Base-by-base conservation (phyloP, 108 stramenopile species). In the Fragilariopsis cylindrus region DNA sequence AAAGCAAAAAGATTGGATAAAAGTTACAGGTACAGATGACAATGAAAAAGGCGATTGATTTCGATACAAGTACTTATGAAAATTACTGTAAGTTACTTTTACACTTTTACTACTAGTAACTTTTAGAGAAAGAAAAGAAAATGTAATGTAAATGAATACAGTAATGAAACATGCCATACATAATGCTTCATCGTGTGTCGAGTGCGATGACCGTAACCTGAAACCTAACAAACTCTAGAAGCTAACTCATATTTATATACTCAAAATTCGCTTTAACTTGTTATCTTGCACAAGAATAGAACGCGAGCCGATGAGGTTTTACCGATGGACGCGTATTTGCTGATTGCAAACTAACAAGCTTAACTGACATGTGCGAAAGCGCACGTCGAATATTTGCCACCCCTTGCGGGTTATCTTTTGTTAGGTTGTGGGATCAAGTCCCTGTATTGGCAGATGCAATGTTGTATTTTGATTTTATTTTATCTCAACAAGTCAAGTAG, bases 201-300 rank as follows among this genome's bases (percentile, higher is more conserved):
- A 30, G 30, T 30, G 30, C 13, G 52, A 53, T 53, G 52, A 11
- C 52, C 52, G 19, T 19, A 11, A 56, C 55, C 16, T 7, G 19
- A 19, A 19, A 56, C 7, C 5, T 9, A 9, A 5, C 16, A 5
- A 11, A 56, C 19, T 56, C 6, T 56, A 5, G 45, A 45, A 42
- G 4, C 43, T 63, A 45, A 63, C 43, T 63, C 1, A 15, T 44
- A 21, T 84, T 87, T 82, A 84, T 82, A 83, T 79, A 81, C 62
- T 48, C 21, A 75, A 75, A 82, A 58, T 79, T 76, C 40, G 30
- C 45, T 0, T 2, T 48, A 69, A 55, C 19, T 39, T 13, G n/a
- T n/a, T 84, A 90, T 88, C 90, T 90, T 90, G 90, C 83, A 79
- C 90, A 90, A 87, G 83, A 87, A 82, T 87, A 90, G 90, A 80